Evolutionary conservation across 768 basidiomycete genomes (phyloP), one percentile per base, ranked within the genome.

Genomic region (Psilocybe subaeruginosa): DNA sequence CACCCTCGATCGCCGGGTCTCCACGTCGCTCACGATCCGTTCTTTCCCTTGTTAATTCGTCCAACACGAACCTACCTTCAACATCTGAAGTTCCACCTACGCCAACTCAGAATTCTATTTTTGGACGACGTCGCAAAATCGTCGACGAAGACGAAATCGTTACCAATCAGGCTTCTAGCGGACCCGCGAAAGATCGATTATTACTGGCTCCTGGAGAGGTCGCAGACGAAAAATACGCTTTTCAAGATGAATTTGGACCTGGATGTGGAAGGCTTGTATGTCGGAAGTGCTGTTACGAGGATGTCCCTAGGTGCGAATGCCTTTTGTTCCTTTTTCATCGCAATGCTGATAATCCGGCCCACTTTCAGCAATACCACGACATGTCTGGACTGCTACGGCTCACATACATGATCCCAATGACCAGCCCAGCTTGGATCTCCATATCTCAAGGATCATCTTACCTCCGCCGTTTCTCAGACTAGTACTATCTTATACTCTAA

Each of bases 231-330:
- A 61, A 63, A 31, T 63, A 67, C 60, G 59, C 27, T 66, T 66
- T 67, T 53, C 64, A 60, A 30, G 66, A 68, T 37, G 67, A 68
- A 47, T 64, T 72, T 12, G 65, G 65, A 39, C 67, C 70, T 29
- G 80, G 81, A 3, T 83, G 81, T 64, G 77, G 77, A 7, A 75
- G 77, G 55, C 66, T 66, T 8, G 66, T 82, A 4, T 83, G 82
- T 68, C 71, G 77, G n/a, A 74, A 73, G 46, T 83, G 81, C 54
- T 82, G 80, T 66, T 72, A 73, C 30, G 82, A 83, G 65, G 69
- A 76, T 67, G 67, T 73, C 23, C 73, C 74, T 49, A 78, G 75
- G 81, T 82, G 39, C 27, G 78, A 58, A 47, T 23, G 23, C 23
- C 14, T 55, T 54, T 31, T 5, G 0, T 8, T 14, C 3, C 12